A percentile compares a stretch with the other conserved stretches of the same genome.
These are phyloP conservation scores for Blastobotrys capitulatus DNA, from an alignment of 1,139 yeast species.

Conservation along the genomic window DNA sequence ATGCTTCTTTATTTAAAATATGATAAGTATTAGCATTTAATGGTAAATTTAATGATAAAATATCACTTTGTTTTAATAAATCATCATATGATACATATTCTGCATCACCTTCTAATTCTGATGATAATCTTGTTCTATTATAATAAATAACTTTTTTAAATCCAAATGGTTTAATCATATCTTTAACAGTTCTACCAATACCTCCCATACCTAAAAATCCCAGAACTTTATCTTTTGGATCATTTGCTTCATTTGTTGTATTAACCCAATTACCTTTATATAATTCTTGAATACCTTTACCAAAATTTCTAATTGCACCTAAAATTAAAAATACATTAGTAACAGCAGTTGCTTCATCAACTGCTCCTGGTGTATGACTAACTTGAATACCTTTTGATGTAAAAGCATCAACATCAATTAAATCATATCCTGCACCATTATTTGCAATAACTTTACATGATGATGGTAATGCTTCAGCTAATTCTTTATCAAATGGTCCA, in stretches of 20 bases:
- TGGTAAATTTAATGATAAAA: slow-evolving; percentile 60
- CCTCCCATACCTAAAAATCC: slow-evolving; percentile 84
- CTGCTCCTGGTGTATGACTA: slow-evolving; percentile 65
- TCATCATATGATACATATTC: slow-evolving; percentile 53
- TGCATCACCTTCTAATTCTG: slow-evolving; percentile 50
- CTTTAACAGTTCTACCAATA: slow-evolving; percentile 69
- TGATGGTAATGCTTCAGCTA: slow-evolving; percentile 55
- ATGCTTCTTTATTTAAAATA: slow-evolving; percentile 47
- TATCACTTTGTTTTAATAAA: slow-evolving; percentile 50
- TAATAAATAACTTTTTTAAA: slow-evolving; percentile 57
- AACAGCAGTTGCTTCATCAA: slow-evolving; percentile 73
- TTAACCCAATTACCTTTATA: slow-evolving; percentile 33
- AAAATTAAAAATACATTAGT: slow-evolving; percentile 56
- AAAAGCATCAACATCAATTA: slow-evolving; percentile 46
- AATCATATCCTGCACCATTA: slow-evolving; percentile 91
- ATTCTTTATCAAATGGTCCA: slow-evolving; percentile 73
- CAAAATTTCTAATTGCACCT: slow-evolving; percentile 56
- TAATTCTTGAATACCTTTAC: slow-evolving; percentile 38
- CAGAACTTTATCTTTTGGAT: slow-evolving; percentile 58
- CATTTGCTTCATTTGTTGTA: slow-evolving; percentile 36
- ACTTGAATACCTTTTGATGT: slow-evolving; percentile 49
- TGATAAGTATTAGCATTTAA: slow-evolving; percentile 49
- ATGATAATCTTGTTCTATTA: slow-evolving; percentile 50
- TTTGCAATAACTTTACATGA: slow-evolving; percentile 64
- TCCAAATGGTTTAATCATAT: slow-evolving; percentile 58